Evolutionary conservation across 345 rosid species (phyloP), one percentile per base, ranked within the genome.

Genomic region (Zanthoxylum bungeanum): DNA sequence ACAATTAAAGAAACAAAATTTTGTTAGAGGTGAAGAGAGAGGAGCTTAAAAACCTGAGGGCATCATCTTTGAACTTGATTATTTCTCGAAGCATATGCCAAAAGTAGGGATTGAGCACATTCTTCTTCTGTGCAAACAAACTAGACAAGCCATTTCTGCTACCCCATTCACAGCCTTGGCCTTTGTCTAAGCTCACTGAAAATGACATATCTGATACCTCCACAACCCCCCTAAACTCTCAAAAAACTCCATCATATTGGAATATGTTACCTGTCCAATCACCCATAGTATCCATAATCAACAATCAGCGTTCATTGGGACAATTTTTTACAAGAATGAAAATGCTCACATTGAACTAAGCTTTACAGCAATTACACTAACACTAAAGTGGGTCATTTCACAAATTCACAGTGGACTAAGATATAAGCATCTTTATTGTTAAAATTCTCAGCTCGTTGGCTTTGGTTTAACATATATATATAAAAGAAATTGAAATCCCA

Each of bases 161-260:
- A 52, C 98, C 97, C 98, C 98, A 93, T 82, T 93, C 98, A 42
- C 79, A 89, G 52, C 94, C 97, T 55, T 49, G 68, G 27, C 97
- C 96, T 42, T 81, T 68, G 11, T 93, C 93, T 67, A 93, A 80
- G 82, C 98, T 93, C 16, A 88, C 96, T 0, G 98, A 78, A 59
- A 93, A 88, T 25, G 98, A 89, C 98, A 49, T 65, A 19, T 89
- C 97, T 2, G 96, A 89, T 27, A 78, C 40, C 78, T 91, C 97
- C 98, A 93, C 87, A 2, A 88, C 96, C 36, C 90, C 85, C 64
- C 94, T 91, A 40, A 16, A 40, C 46, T 11, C 46, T 40, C 46
- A 11, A 40, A 40, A 16, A 40, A 40, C 46, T 40, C 46, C 46
- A 40, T 40, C 17, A 40, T 11, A 16, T 93, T 93, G 66, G 98